phyloP scores from a whole-genome alignment of 2,329 filamentous ascomycete genomes.

The Trichoderma afroharzianum region DNA sequence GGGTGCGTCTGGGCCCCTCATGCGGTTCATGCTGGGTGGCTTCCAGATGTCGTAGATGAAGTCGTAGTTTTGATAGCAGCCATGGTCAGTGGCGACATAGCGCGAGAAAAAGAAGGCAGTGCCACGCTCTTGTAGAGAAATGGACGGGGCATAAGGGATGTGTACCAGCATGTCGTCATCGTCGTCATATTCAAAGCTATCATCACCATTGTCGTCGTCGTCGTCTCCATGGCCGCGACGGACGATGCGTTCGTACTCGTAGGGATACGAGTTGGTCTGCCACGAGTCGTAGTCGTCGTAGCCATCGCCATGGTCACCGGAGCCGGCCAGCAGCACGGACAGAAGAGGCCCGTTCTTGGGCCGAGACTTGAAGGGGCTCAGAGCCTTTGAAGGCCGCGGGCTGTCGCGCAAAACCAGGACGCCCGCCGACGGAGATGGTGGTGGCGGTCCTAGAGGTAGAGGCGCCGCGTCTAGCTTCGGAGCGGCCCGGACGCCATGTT shows the following conservation, averaged over 20 bases:
- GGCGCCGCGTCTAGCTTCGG: constrained; percentile 11
- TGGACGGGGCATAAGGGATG: constrained; percentile 19
- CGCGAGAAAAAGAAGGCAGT: constrained; percentile 50
- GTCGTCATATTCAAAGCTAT: background rate
- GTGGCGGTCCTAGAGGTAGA: constrained; percentile 4
- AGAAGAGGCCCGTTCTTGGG: background rate
- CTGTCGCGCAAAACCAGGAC: constrained; percentile 2
- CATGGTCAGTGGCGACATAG: constrained; percentile 46
- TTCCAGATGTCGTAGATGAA: constrained; percentile 53
- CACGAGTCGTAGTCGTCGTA: background rate
- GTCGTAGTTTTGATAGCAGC: constrained; percentile 49
- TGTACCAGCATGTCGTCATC: constrained; percentile 9
- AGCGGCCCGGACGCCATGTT: constrained; percentile 13
- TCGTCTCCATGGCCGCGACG: background rate
- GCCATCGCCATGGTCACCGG: background rate
- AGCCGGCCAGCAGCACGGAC: background rate
- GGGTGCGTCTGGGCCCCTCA: constrained; percentile 35
- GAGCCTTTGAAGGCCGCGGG: background rate
- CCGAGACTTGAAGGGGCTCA: background rate
- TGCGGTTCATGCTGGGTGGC: constrained; percentile 34
- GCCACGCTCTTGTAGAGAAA: constrained; percentile 41
- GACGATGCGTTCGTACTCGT: background rate
- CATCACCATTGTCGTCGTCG: background rate
- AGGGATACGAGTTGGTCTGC: background rate
- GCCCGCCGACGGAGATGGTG: background rate